Percentiles rank a stretch among this genome's conserved stretches.
Conservation (phyloP, 1,284 basidiomycete genomes). For the Phenoliferia sp. region DNA sequence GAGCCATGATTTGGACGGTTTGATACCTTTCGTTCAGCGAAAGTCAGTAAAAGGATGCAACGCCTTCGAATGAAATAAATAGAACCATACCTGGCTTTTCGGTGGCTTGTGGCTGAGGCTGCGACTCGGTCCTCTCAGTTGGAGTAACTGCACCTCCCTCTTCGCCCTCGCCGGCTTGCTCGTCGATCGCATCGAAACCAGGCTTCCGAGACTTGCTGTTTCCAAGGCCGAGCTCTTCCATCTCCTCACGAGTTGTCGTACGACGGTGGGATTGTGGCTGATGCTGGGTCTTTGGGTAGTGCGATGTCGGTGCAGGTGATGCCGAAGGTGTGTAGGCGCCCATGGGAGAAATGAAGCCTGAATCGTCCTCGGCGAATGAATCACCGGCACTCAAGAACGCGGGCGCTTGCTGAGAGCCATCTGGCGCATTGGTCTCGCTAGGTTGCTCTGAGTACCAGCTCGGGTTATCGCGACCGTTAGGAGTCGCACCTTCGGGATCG, state of each 20-base stretch:
- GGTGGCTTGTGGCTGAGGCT: conserved; percentile 11
- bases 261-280: conserved; percentile 23
- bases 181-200: conserved; percentile 40
- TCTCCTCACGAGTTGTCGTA: conserved; percentile 58
- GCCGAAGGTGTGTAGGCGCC: conserved; percentile 23
- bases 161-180: conserved; percentile 21
- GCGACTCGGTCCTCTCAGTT: neutral
- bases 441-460: neutral
- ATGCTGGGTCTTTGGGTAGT: neutral
- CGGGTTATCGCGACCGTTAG: neutral
- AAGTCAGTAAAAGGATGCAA: neutral
- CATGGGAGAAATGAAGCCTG: conserved; percentile 38
- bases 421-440: neutral
- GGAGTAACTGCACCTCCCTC: conserved; percentile 26
- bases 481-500: neutral
- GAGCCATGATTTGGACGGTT: conserved; percentile 57
- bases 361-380: conserved; percentile 29
- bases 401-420: neutral
- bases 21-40: conserved; percentile 20
- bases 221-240: conserved; percentile 86
- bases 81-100: conserved; percentile 32
- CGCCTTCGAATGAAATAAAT: neutral
- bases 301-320: conserved; percentile 18
- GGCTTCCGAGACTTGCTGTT: conserved; percentile 55
- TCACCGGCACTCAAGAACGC: conserved; percentile 21